Evolutionary conservation across 345 rosid species (phyloP).

Genomic region (Stellera chamaejasme): DNA sequence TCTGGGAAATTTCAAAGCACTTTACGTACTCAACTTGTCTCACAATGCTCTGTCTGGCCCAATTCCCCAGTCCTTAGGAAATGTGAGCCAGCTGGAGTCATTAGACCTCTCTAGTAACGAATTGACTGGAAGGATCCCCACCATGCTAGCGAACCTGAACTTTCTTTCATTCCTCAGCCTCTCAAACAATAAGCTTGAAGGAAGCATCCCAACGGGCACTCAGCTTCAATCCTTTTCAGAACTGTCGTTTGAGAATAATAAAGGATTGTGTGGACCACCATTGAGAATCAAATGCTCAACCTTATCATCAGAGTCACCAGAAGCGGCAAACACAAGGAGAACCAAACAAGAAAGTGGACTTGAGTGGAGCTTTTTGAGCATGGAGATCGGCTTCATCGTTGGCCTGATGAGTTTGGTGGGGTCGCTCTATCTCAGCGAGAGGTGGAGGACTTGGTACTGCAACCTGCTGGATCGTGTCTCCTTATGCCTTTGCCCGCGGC

Average conservation of each 20-base stretch:
- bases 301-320: too few species aligned
- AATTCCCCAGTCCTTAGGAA: slow-evolving; percentile 16
- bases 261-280: too few species aligned
- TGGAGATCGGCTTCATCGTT: slow-evolving; percentile 2
- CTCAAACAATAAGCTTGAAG: slow-evolving; percentile 20
- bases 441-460: slow-evolving; percentile 8
- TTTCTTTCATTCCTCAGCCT: slow-evolving; percentile 28
- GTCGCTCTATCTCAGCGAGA: slow-evolving; percentile 3
- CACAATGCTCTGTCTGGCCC: slow-evolving; percentile 11
- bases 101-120: slow-evolving; percentile 23
- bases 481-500: neutral
- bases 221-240: slow-evolving; percentile 23
- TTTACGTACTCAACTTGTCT: slow-evolving; percentile 25
- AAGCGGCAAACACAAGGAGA: too few species aligned
- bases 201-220: slow-evolving; percentile 15
- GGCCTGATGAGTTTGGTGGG: slow-evolving; percentile 1
- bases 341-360: too few species aligned
- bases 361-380: neutral
- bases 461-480: neutral
- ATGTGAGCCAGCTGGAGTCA: slow-evolving; percentile 17
- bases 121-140: too few species aligned
- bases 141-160: too few species aligned
- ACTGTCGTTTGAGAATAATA: slow-evolving; percentile 15
- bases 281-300: too few species aligned
- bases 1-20: slow-evolving; percentile 14